Percentiles rank a stretch among this genome's conserved stretches.
Evolutionary conservation across 2,329 filamentous ascomycete species (phyloP).

Genomic region (Colletotrichum karsti): DNA sequence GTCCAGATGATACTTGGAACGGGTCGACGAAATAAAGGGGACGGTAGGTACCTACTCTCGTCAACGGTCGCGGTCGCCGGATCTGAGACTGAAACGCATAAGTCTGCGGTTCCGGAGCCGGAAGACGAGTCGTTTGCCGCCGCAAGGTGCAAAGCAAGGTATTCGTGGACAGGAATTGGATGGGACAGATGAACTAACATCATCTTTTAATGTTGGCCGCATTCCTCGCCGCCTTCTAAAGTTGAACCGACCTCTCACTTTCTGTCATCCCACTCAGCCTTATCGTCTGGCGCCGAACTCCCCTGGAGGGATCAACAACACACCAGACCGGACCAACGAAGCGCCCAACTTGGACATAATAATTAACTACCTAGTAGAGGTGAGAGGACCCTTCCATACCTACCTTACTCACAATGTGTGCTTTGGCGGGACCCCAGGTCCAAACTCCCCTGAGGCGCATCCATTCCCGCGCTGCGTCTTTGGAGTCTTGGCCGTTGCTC

Average conservation of each 20-base stretch:
- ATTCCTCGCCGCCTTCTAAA: not conserved
- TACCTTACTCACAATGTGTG: not conserved
- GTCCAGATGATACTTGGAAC: not conserved
- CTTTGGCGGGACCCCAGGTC: not conserved
- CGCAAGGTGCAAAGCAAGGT: not conserved
- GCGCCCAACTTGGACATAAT: not conserved
- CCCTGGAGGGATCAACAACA: conserved; percentile 5
- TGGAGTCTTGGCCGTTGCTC: not conserved
- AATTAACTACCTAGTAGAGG: not conserved
- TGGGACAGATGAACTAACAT: not conserved
- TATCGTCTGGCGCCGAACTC: not conserved
- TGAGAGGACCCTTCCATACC: too few relatives aligned
- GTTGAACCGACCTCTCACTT: not conserved
- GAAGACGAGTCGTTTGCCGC: conserved; percentile 8
- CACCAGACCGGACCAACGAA: not conserved
- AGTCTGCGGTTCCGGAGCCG: conserved; percentile 6
- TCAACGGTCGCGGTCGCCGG: not conserved
- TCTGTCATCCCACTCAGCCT: conserved; percentile 1
- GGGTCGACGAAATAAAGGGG: not conserved
- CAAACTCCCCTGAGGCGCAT: not conserved
- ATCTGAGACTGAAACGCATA: conserved; percentile 25
- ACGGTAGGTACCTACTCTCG: not conserved
- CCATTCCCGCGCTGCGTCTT: not conserved
- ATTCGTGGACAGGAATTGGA: too few relatives aligned
- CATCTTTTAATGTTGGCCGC: not conserved